Conservation (phyloP, 2,329 filamentous ascomycete species). For the Ceratocystis ficicola region DNA sequence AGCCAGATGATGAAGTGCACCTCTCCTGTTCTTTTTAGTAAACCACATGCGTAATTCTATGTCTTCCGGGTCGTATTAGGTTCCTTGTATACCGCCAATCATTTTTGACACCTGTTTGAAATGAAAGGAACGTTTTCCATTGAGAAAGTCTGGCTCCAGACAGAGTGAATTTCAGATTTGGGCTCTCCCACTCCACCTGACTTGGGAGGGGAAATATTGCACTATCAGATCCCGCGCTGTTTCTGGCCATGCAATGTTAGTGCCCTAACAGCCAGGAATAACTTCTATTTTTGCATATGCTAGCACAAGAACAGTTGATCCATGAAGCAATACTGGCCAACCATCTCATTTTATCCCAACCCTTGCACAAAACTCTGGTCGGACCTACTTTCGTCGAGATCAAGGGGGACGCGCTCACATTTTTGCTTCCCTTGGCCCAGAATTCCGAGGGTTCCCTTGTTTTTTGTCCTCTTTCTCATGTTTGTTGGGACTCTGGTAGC, state of each 20-base stretch:
- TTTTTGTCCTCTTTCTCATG: background rate
- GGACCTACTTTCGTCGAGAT: conserved; percentile 1
- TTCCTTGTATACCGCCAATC: background rate
- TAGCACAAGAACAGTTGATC: background rate
- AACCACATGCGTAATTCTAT: background rate
- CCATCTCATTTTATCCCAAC: conserved; percentile 8
- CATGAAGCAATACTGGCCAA: background rate
- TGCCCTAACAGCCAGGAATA: background rate
- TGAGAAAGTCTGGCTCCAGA: conserved; percentile 2
- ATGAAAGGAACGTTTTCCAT: conserved; percentile 1
- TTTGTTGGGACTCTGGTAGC: background rate
- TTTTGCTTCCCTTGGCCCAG: background rate
- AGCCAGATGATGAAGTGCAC: background rate
- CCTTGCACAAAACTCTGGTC: conserved; percentile 4
- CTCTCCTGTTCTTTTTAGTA: background rate
- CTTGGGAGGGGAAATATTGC: background rate
- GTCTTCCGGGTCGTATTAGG: background rate
- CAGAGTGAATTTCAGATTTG: background rate
- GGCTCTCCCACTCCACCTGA: background rate
- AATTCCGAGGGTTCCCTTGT: background rate
- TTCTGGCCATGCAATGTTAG: background rate
- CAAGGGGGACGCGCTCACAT: background rate
- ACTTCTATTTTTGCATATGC: background rate
- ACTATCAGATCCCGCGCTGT: background rate
- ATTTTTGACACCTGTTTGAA: conserved; percentile 11